Conservation (phyloP, 1,139 yeast genomes). For the Kluyveromyces sp. region DNA sequence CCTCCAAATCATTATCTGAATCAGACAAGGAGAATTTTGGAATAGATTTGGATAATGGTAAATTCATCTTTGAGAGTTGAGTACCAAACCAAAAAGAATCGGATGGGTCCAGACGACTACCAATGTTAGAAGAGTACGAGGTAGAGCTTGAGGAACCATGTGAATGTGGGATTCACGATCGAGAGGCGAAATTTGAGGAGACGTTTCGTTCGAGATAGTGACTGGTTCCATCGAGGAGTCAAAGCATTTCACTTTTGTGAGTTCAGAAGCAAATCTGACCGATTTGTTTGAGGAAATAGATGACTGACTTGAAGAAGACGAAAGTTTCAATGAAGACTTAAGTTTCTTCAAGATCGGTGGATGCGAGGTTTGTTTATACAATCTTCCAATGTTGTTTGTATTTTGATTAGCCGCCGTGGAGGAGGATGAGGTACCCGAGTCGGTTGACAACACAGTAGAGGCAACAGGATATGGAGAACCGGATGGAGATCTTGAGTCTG, state of each 20-base stretch:
- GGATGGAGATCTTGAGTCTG: neutral
- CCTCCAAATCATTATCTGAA: slow-evolving; percentile 7
- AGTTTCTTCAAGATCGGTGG: slow-evolving; percentile 10
- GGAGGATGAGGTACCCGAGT: no score
- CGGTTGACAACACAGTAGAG: slow-evolving; percentile 1
- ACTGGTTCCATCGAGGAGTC: slow-evolving; percentile 24
- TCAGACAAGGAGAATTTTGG: slow-evolving; percentile 6
- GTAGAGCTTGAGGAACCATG: neutral
- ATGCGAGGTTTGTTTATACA: neutral
- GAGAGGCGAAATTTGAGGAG: slow-evolving; percentile 18
- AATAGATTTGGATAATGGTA: slow-evolving; percentile 6
- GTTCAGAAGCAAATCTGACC: slow-evolving; percentile 28
- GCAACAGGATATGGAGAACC: slow-evolving; percentile 5
- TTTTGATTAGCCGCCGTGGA: no score
- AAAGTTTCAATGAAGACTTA: slow-evolving; percentile 23
- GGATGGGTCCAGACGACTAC: neutral
- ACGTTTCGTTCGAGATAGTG: slow-evolving; percentile 25
- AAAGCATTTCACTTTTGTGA: slow-evolving; percentile 27
- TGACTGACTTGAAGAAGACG: slow-evolving; percentile 14
- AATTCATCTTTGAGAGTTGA: slow-evolving; percentile 5
- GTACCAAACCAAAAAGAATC: slow-evolving; percentile 14
- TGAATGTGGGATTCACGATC: slow-evolving; percentile 5
- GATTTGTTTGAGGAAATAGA: slow-evolving; percentile 19
- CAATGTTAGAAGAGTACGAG: neutral
- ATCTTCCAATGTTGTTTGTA: neutral